These are phyloP conservation scores for Fusarium domesticum DNA, from an alignment of 2,329 filamentous ascomycete species.

Conservation along the genomic window DNA sequence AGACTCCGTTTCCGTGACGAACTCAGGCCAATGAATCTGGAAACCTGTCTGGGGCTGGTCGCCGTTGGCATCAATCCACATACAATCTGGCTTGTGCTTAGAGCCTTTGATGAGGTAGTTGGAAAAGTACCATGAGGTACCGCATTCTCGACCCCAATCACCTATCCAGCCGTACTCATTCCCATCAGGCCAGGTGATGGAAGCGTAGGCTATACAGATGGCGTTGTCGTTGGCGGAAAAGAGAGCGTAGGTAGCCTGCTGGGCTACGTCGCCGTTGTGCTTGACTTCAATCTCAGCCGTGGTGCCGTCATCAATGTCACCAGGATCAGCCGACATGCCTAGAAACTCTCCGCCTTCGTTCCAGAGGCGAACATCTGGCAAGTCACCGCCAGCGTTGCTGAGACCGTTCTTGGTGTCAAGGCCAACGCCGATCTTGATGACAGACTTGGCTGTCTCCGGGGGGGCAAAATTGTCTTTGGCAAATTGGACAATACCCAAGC, in stretches of 20 bases:
- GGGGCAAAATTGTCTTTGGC: conserved; percentile 7
- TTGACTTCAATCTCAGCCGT: conserved; percentile 1
- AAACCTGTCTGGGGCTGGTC: conserved; percentile 28
- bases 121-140: conserved; percentile 13
- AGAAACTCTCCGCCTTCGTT: conserved; percentile 9
- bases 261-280: conserved; percentile 1
- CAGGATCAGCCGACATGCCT: conserved; percentile 1
- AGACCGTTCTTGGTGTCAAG: conserved; percentile 3
- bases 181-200: conserved; percentile 14
- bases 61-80: conserved; percentile 16
- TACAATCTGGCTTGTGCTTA: conserved; percentile 8
- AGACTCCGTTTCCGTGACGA: conserved; percentile 9
- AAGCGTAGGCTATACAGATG: conserved; percentile 16
- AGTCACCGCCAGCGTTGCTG: conserved; percentile 6
- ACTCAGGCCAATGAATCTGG: conserved; percentile 33
- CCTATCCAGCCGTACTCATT: conserved; percentile 14
- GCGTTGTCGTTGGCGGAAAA: conserved; percentile 13
- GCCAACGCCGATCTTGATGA: conserved; percentile 3
- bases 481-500: conserved; percentile 10
- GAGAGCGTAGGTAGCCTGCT: conserved; percentile 8
- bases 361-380: conserved; percentile 10
- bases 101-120: conserved; percentile 4
- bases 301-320: background rate
- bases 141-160: conserved; percentile 11
- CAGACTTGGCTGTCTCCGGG: conserved; percentile 1